Conservation (phyloP, 352 stramenopile genomes). For the Globisporangium abappressorium region DNA sequence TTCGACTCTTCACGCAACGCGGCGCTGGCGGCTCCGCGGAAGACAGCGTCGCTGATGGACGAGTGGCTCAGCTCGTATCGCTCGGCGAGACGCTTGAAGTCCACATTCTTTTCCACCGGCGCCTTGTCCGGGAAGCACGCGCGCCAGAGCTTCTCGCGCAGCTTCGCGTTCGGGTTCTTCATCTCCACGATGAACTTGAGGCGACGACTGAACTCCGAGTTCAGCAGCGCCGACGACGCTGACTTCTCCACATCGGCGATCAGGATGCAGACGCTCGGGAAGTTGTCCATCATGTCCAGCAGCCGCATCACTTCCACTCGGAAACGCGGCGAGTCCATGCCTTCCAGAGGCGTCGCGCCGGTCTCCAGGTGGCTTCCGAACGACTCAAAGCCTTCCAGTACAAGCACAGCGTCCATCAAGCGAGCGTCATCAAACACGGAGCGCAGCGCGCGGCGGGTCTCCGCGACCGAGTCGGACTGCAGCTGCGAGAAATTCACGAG, state of each 20-base stretch:
- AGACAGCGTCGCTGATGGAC: slow-evolving; percentile 80
- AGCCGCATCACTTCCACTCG: slow-evolving; percentile 72
- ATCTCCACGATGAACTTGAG: slow-evolving; percentile 88
- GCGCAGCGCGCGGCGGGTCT: slow-evolving; percentile 70
- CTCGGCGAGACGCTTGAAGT: slow-evolving; percentile 69
- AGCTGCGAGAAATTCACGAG: slow-evolving; percentile 79
- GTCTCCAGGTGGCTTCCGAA: slow-evolving; percentile 77
- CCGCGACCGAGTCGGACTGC: slow-evolving; percentile 65
- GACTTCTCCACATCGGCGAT: slow-evolving; percentile 65
- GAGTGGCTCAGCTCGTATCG: slow-evolving; percentile 77
- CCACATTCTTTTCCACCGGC: slow-evolving; percentile 53
- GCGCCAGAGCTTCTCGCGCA: slow-evolving; percentile 72
- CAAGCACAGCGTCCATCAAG: slow-evolving; percentile 83
- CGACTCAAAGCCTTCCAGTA: slow-evolving; percentile 86
- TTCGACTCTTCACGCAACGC: slow-evolving; percentile 56
- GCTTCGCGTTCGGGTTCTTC: slow-evolving; percentile 64
- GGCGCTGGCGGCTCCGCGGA: slow-evolving; percentile 70
- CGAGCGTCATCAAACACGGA: slow-evolving; percentile 85
- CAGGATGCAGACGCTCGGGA: slow-evolving; percentile 79
- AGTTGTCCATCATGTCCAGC: slow-evolving; percentile 75
- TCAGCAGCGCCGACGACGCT: slow-evolving; percentile 36
- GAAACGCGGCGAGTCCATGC: slow-evolving; percentile 71
- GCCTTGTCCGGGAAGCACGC: slow-evolving; percentile 74
- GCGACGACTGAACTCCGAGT: slow-evolving; percentile 68
- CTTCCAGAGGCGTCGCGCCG: slow-evolving; percentile 43